Evolutionary conservation across 1,284 basidiomycete genomes (phyloP).

Genomic region (Austroboletus novae-zelandiae): DNA sequence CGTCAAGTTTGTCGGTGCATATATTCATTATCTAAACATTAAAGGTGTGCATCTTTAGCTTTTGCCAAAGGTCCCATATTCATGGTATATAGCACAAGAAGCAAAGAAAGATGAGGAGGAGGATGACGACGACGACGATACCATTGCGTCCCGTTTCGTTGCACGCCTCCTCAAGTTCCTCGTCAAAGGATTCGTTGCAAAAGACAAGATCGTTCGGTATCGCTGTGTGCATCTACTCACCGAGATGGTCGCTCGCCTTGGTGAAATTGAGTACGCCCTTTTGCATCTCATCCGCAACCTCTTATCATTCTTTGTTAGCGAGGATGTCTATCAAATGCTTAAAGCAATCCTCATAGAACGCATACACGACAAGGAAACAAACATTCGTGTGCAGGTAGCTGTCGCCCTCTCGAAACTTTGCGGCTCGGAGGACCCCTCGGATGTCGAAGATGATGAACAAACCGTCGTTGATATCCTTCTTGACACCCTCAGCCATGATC

Average conservation of each 20-base stretch:
- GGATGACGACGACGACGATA: slow-evolving; percentile 68
- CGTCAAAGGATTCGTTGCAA: slow-evolving; percentile 81
- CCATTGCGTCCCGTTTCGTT: slow-evolving; percentile 72
- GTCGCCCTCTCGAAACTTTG: slow-evolving; percentile 85
- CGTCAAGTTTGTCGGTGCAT: slow-evolving; percentile 84
- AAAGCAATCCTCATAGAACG: slow-evolving; percentile 74
- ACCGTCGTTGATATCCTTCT: slow-evolving; percentile 69
- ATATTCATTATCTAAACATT: slow-evolving; percentile 76
- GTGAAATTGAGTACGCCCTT: slow-evolving; percentile 75
- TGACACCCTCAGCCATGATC: slow-evolving; percentile 73
- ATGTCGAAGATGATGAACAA: slow-evolving; percentile 63
- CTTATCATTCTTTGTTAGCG: slow-evolving; percentile 45
- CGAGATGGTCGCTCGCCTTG: slow-evolving; percentile 76
- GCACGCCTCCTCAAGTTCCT: slow-evolving; percentile 75
- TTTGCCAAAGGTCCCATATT: background rate
- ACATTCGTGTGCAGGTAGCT: slow-evolving; percentile 83
- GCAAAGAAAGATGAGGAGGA: slow-evolving; percentile 37
- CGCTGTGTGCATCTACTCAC: slow-evolving; percentile 79
- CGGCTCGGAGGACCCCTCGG: slow-evolving; percentile 71
- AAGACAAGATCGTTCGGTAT: slow-evolving; percentile 87
- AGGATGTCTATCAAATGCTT: slow-evolving; percentile 76
- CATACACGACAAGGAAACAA: slow-evolving; percentile 81
- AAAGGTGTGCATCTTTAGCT: slow-evolving; percentile 53
- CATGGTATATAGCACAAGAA: slow-evolving; percentile 29
- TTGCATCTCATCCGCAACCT: background rate